A percentile compares a stretch with the other conserved stretches of the same genome.
Evolutionary conservation across 345 rosid species (phyloP).

Genomic region (Tarenaya hassleriana): DNA sequence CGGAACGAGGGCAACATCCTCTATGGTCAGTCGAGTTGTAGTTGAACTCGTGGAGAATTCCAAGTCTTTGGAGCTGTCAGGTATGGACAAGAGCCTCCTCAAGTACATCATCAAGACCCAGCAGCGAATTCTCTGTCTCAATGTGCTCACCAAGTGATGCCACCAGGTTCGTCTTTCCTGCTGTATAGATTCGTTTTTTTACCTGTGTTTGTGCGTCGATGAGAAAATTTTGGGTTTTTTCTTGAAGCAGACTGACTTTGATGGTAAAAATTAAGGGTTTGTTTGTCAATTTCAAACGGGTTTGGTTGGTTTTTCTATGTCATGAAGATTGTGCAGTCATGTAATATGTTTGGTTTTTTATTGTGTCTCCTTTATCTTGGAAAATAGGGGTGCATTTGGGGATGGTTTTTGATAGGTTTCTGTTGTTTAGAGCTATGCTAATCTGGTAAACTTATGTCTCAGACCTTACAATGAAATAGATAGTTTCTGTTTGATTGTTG

Average conservation of each 20-base stretch:
- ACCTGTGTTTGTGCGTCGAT: constrained; percentile 1
- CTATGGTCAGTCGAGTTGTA: constrained; percentile 71
- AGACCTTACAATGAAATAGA: too few relatives aligned
- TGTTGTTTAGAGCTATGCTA: background rate
- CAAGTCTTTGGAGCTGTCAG: constrained; percentile 63
- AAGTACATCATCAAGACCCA: constrained; percentile 76
- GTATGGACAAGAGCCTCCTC: constrained; percentile 73
- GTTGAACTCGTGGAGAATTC: constrained; percentile 80
- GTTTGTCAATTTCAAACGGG: background rate
- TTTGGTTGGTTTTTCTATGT: background rate
- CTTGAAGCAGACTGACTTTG: constrained; percentile 2
- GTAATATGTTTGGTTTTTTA: too few relatives aligned
- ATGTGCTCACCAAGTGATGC: constrained; percentile 95
- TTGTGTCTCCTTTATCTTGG: background rate
- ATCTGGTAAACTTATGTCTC: too few relatives aligned
- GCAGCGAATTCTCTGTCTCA: constrained; percentile 92
- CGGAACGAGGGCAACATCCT: constrained; percentile 80
- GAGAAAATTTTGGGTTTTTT: constrained; percentile 20
- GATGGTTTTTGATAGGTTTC: background rate
- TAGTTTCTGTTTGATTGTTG: too few relatives aligned
- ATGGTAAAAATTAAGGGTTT: constrained; percentile 9
- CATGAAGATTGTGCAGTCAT: too few relatives aligned
- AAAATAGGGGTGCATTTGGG: background rate
- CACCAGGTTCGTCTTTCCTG: constrained; percentile 56
- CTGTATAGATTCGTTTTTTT: background rate